Conservation (phyloP, 176 grass and related monocot species). For the Ensete glaucum region DNA sequence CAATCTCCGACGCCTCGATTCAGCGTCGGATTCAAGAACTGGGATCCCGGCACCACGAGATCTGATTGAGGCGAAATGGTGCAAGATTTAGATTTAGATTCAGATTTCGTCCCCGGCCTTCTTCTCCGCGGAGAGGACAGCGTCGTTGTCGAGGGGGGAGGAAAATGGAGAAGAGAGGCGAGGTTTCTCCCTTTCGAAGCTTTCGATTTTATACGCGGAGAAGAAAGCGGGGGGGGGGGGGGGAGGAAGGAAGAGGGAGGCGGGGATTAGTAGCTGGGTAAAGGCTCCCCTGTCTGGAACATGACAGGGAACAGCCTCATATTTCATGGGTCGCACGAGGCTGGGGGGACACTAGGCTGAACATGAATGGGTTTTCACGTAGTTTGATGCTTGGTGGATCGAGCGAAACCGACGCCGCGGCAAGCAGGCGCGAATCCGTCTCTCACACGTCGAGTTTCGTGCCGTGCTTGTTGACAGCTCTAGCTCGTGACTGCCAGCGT, state of each 20-base stretch:
- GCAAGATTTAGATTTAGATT: neutral
- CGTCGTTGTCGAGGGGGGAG: neutral
- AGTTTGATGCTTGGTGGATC: too few species aligned
- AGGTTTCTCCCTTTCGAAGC: neutral
- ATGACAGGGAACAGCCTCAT: too few species aligned
- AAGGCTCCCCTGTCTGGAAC: neutral
- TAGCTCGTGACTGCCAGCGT: too few species aligned
- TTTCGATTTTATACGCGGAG: neutral
- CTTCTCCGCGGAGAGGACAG: neutral
- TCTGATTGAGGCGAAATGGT: neutral
- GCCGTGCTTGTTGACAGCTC: too few species aligned
- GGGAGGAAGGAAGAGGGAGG: neutral
- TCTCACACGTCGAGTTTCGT: too few species aligned
- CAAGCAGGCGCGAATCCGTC: too few species aligned
- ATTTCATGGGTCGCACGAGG: too few species aligned
- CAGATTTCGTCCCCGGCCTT: conserved; percentile 11
- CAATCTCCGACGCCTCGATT: neutral
- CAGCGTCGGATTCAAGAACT: neutral
- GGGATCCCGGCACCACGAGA: neutral
- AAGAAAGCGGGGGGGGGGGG: neutral
- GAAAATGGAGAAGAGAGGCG: neutral
- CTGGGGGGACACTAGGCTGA: too few species aligned
- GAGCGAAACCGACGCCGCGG: too few species aligned
- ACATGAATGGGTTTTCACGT: too few species aligned
- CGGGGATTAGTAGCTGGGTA: neutral